Conservation (phyloP, 495 filamentous ascomycete genomes). For the Penicillium canariense region DNA sequence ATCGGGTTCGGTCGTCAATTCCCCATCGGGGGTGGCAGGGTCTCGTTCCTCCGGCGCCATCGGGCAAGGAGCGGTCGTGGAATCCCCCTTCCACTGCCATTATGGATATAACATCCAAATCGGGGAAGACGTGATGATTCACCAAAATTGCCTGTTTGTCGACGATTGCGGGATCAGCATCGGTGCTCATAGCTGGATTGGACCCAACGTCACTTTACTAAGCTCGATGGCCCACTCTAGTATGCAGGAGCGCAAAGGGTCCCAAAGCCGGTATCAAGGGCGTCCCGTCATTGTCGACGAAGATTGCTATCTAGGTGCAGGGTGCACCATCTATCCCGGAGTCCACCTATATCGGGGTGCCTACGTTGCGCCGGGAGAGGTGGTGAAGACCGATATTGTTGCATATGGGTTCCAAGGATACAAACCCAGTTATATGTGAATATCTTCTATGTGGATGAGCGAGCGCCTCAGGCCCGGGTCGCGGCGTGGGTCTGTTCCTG, state of each 20-base stretch:
- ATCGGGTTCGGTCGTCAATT: conserved; percentile 46
- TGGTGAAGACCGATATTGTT: conserved; percentile 46
- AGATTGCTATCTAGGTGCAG: conserved; percentile 85
- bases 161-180: conserved; percentile 75
- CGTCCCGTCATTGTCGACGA: conserved; percentile 77
- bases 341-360: conserved; percentile 42
- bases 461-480: neutral
- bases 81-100: conserved; percentile 89
- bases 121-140: conserved; percentile 83
- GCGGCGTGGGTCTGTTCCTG: neutral
- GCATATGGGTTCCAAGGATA: conserved; percentile 46
- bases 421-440: conserved; percentile 46
- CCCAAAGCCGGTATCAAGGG: conserved; percentile 68
- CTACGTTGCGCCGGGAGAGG: conserved; percentile 47
- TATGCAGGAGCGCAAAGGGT: conserved; percentile 71
- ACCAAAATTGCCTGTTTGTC: conserved; percentile 80
- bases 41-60: conserved; percentile 55
- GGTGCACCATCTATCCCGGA: conserved; percentile 74
- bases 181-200: conserved; percentile 75
- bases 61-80: conserved; percentile 74
- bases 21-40: conserved; percentile 40
- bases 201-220: conserved; percentile 85
- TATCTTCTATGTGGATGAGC: neutral
- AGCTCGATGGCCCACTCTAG: conserved; percentile 73
- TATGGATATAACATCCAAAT: conserved; percentile 94